These are phyloP conservation scores for Fusarium robinianum DNA, from an alignment of 2,329 filamentous ascomycete genomes.

Conservation along the genomic window DNA sequence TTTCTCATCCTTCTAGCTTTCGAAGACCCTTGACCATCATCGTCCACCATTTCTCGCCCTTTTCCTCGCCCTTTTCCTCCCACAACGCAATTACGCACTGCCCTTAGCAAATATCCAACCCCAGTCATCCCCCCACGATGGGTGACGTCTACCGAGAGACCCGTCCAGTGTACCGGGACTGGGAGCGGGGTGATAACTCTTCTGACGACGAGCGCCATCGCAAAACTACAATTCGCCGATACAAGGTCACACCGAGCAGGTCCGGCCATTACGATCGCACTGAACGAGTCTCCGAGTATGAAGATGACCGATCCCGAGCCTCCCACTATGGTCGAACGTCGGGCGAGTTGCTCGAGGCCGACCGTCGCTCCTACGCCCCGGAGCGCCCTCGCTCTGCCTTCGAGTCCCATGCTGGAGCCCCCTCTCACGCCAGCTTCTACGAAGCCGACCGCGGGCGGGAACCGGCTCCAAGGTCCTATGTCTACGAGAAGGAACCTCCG, in stretches of 20 bases:
- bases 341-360: slow-evolving; percentile 48
- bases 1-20: slow-evolving; percentile 14
- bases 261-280: slow-evolving; percentile 47
- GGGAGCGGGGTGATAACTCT: slow-evolving; percentile 39
- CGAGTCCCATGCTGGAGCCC: slow-evolving; percentile 47
- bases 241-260: slow-evolving; percentile 53
- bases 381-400: slow-evolving; percentile 58
- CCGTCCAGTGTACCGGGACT: slow-evolving; percentile 43
- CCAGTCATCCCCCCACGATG: slow-evolving; percentile 38
- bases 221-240: slow-evolving; percentile 55
- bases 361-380: slow-evolving; percentile 51
- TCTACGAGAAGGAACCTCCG: slow-evolving; percentile 31
- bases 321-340: slow-evolving; percentile 46
- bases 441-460: slow-evolving; percentile 51
- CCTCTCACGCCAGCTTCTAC: slow-evolving; percentile 48
- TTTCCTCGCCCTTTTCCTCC: slow-evolving; percentile 8
- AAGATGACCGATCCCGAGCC: slow-evolving; percentile 53
- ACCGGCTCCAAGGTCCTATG: slow-evolving; percentile 27
- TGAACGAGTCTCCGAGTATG: slow-evolving; percentile 48
- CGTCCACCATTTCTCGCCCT: not conserved
- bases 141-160: slow-evolving; percentile 42
- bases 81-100: slow-evolving; percentile 16
- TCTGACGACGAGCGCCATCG: slow-evolving; percentile 53
- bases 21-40: not conserved
- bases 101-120: slow-evolving; percentile 18